phyloP scores from a whole-genome alignment of 495 filamentous ascomycete genomes.

The Hyaloscypha hepaticicola region DNA sequence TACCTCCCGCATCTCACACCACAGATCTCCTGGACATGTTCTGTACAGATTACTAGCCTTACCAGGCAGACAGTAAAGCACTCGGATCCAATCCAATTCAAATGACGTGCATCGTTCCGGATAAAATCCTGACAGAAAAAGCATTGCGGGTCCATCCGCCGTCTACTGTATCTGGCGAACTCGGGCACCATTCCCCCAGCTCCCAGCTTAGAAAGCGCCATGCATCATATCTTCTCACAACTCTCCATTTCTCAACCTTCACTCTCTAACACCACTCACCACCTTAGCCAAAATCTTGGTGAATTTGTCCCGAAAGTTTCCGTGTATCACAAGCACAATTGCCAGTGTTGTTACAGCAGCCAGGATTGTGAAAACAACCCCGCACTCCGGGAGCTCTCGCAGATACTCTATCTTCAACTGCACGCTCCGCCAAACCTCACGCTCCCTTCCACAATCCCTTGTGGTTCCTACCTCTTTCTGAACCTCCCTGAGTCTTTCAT shows the following conservation, averaged over 20 bases:
- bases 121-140: conserved; percentile 7
- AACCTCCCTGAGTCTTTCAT: neutral
- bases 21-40: neutral
- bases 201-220: conserved; percentile 25
- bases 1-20: neutral
- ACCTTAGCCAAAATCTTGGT: neutral
- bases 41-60: neutral
- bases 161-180: too few species aligned
- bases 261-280: neutral
- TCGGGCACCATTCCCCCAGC: neutral
- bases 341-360: neutral
- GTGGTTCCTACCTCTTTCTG: neutral
- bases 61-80: neutral
- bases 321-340: neutral
- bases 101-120: conserved; percentile 1
- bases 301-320: neutral
- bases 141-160: conserved; percentile 11
- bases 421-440: neutral
- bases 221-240: conserved; percentile 16
- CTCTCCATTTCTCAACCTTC: neutral
- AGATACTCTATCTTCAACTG: neutral
- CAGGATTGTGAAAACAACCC: neutral
- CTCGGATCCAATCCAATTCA: neutral
- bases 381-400: neutral
- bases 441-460: neutral